Evolutionary conservation across 352 stramenopile genomes (phyloP).

Genomic region (Thraustochytrium sp.): DNA sequence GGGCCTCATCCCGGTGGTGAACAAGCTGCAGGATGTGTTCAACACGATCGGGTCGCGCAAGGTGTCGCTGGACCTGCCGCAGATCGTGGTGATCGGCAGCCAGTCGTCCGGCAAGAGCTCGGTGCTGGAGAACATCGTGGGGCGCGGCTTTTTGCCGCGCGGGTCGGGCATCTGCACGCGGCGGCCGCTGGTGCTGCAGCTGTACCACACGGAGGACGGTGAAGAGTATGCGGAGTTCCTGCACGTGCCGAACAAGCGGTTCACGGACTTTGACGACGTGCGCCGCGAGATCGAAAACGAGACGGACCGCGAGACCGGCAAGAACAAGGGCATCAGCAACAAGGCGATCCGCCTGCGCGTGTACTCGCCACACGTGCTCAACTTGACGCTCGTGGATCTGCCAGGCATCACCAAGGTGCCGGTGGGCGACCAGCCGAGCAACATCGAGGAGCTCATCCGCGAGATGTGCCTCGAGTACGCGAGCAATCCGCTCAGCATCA

Average conservation of each 20-base stretch:
- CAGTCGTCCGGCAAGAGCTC: constrained; percentile 69
- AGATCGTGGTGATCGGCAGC: constrained; percentile 95
- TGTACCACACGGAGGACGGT: constrained; percentile 64
- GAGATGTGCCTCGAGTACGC: constrained; percentile 98
- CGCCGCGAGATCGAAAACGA: constrained; percentile 94
- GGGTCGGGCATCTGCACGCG: constrained; percentile 97
- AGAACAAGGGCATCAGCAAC: constrained; percentile 89
- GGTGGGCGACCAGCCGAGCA: constrained; percentile 94
- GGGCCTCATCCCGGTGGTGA: constrained; percentile 97
- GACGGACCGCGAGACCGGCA: constrained; percentile 84
- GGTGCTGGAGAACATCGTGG: constrained; percentile 56
- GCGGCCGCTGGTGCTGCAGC: constrained; percentile 92
- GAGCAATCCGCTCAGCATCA: constrained; percentile 96
- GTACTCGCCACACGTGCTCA: constrained; percentile 93
- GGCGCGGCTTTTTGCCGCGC: constrained; percentile 88
- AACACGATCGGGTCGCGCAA: constrained; percentile 79
- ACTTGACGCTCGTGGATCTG: constrained; percentile 98
- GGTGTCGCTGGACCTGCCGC: constrained; percentile 87
- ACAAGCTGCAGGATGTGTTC: constrained; percentile 99
- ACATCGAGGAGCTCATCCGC: constrained; percentile 99
- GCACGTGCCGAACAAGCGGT: constrained; percentile 85
- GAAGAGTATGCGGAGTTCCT: constrained; percentile 98
- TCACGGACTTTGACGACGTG: constrained; percentile 94
- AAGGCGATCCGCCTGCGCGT: constrained; percentile 99
- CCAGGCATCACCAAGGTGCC: constrained; percentile 96